Evolutionary conservation across 2,329 filamentous ascomycete species (phyloP).

Genomic region (Clathrospora elynae): DNA sequence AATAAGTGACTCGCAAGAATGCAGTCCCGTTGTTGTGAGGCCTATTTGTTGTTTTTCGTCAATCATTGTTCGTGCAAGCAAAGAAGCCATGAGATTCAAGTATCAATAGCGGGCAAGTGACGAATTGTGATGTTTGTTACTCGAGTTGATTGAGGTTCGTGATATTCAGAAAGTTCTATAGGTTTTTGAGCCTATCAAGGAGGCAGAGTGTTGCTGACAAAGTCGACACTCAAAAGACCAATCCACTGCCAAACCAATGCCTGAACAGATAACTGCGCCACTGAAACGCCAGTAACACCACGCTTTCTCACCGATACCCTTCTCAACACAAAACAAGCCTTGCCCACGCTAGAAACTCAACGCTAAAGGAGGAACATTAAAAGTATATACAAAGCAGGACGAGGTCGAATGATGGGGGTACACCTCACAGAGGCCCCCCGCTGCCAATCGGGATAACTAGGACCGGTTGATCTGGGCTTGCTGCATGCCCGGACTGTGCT

Average conservation of each 20-base stretch:
- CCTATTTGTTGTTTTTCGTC: too few species aligned
- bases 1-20: too few species aligned
- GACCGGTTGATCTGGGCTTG: constrained; percentile 39
- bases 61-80: too few species aligned
- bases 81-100: too few species aligned
- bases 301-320: constrained; percentile 9
- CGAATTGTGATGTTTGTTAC: not conserved
- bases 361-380: constrained; percentile 33
- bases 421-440: constrained; percentile 23
- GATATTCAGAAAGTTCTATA: constrained; percentile 19
- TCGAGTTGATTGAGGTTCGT: constrained; percentile 11
- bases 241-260: not conserved
- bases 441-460: constrained; percentile 12
- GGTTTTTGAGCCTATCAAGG: constrained; percentile 7
- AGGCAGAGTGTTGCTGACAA: constrained; percentile 6
- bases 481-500: constrained; percentile 42
- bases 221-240: not conserved
- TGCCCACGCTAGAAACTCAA: constrained; percentile 18
- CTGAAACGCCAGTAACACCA: constrained; percentile 17
- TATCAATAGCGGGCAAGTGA: too few species aligned
- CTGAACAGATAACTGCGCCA: constrained; percentile 10
- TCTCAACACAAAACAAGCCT: constrained; percentile 5
- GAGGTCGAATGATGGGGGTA: constrained; percentile 16
- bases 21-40: too few species aligned
- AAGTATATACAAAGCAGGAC: constrained; percentile 39